Evolutionary conservation across 2,329 filamentous ascomycete species (phyloP), one percentile per base, ranked within the genome.

Genomic region (Lasiodiplodia citricola): DNA sequence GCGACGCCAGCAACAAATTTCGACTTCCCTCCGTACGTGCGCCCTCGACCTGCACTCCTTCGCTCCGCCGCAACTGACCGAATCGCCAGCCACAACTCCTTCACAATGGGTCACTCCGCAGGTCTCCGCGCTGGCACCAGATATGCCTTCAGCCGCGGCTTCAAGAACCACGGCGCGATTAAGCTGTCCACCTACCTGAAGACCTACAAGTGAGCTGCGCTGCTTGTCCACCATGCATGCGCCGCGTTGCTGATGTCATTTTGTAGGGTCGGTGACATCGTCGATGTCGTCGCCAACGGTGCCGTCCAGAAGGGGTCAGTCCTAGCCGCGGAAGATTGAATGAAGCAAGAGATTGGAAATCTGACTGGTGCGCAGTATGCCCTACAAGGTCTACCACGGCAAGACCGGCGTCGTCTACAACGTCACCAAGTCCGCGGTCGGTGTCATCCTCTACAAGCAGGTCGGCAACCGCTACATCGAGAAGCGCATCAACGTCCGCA

Each of bases 391-490:
- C 87, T 97, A 97, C 91, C 94, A 98, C 90, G 96, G 95, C 82
- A 98, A 98, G 92, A 80, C 79, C 66, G 94, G 94, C 82, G 92
- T 97, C 80, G 87, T 97, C 86, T 97, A 97, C 92, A 99, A 99
- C 89, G 96, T 99, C 80, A 96, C 95, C 86, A 97, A 97, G 91
- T 92, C 90, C 79, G 92, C 96, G 75, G 94, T 99, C 83, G 96
- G 96, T 80, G 92, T 99, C 85, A 97, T 99, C 87, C 92, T 99
- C 87, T 95, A 97, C 92, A 97, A 97, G 91, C 93, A 96, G 85
- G 96, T 99, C 83, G 94, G 94, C 87, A 96, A 98, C 91, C 92
- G 95, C 81, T 99, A 97, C 91, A 89, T 99, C 84, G 96, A 99
- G 92, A 99, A 99, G 94, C 95, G 96, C 84, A 91, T 99, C 88